Percentiles rank a stretch among this genome's conserved stretches.
Conservation (phyloP, 179 eudicot genomes). For the Monotropa hypopitys region DNA sequence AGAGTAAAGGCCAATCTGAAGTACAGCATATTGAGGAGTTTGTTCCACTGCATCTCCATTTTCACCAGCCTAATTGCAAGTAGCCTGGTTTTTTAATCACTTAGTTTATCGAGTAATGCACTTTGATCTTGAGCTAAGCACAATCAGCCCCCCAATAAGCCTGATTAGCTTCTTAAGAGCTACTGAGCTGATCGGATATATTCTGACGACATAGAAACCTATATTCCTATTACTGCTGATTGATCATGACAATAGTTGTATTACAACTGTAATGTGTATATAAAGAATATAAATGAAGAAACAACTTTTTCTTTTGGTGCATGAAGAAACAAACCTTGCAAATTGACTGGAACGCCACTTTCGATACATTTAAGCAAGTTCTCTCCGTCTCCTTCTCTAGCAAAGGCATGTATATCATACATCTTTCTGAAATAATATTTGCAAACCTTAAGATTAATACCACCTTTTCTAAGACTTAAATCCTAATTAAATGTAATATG, state of each 20-base stretch:
- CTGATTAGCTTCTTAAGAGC: not conserved
- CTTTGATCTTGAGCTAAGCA: not conserved
- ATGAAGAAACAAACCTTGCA: slow-evolving; percentile 37
- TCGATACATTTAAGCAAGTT: slow-evolving; percentile 65
- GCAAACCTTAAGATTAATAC: not conserved
- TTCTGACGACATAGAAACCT: not conserved
- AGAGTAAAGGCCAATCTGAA: not conserved
- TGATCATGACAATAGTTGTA: not conserved
- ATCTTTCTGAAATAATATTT: slow-evolving; percentile 37
- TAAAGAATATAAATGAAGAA: not conserved
- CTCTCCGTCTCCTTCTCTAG: slow-evolving; percentile 77
- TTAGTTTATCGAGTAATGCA: not conserved
- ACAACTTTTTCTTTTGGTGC: too few species aligned
- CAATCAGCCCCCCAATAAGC: not conserved
- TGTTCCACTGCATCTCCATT: not conserved
- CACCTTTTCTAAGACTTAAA: not conserved
- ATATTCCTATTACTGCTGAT: not conserved
- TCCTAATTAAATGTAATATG: not conserved
- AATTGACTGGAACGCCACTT: slow-evolving; percentile 53
- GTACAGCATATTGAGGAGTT: not conserved
- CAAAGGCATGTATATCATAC: slow-evolving; percentile 85
- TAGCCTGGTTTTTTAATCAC: not conserved
- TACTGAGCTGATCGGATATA: not conserved
- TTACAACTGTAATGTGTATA: not conserved
- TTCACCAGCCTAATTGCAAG: not conserved